These are phyloP conservation scores for Daedaleopsis sinensis DNA, from an alignment of 768 basidiomycete genomes.

Conservation along the genomic window DNA sequence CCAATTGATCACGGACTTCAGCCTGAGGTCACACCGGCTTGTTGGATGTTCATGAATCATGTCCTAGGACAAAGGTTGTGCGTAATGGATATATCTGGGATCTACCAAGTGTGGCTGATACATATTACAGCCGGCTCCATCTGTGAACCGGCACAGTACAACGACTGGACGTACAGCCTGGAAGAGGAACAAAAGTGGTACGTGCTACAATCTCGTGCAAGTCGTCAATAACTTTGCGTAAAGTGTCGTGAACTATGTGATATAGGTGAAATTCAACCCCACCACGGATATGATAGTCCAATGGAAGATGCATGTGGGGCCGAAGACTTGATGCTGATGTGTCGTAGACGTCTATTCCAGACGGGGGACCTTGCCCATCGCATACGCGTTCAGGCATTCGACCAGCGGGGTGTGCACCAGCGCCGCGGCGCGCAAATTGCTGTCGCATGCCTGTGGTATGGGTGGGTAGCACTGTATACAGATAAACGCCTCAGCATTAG, in stretches of 20 bases:
- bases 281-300: no score
- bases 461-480: slow-evolving; percentile 10
- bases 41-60: no score
- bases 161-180: neutral
- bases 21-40: no score
- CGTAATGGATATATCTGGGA: no score
- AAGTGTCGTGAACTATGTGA: no score
- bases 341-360: neutral
- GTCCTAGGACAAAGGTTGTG: no score
- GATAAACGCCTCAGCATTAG: neutral
- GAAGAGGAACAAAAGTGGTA: no score
- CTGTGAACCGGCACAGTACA: neutral
- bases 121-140: neutral
- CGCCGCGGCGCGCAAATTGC: slow-evolving; percentile 24
- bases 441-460: slow-evolving; percentile 21
- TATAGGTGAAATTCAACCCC: no score
- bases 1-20: no score
- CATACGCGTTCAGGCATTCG: slow-evolving; percentile 31
- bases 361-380: slow-evolving; percentile 27
- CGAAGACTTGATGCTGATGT: neutral
- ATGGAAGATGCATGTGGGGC: neutral
- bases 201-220: neutral
- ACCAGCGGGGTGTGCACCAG: slow-evolving; percentile 28
- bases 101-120: neutral
- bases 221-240: neutral